These are phyloP conservation scores for Raffaelea deltoideospora DNA, from an alignment of 2,329 filamentous ascomycete genomes.

Conservation along the genomic window DNA sequence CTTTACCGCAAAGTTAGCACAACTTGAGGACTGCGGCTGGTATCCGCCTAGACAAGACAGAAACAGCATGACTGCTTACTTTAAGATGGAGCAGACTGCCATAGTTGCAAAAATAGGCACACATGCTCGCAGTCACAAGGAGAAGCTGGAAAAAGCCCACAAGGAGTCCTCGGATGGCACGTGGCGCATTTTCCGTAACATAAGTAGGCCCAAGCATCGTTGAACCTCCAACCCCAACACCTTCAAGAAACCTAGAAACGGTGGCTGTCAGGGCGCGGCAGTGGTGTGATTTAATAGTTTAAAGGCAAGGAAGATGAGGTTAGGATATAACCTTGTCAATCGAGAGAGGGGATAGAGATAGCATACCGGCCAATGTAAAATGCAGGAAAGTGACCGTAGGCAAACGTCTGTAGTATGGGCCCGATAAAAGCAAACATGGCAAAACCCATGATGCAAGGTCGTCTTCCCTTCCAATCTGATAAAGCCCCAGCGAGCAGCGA, in stretches of 20 bases:
- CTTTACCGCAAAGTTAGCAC: constrained; percentile 9
- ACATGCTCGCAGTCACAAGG: constrained; percentile 32
- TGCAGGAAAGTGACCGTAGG: constrained; percentile 13
- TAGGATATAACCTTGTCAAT: too few relatives aligned
- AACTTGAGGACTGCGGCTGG: too few relatives aligned
- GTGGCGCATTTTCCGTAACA: constrained; percentile 43
- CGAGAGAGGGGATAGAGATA: background rate
- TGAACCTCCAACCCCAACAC: constrained; percentile 32
- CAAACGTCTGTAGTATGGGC: constrained; percentile 16
- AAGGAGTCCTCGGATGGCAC: constrained; percentile 40
- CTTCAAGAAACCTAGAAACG: constrained; percentile 33
- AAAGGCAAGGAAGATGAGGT: background rate
- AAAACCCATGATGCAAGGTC: constrained; percentile 14
- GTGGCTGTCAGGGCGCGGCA: too few relatives aligned
- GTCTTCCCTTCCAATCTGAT: constrained; percentile 15
- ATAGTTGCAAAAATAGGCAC: constrained; percentile 38
- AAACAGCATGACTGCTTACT: background rate
- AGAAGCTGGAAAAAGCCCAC: constrained; percentile 46
- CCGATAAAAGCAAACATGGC: constrained; percentile 15
- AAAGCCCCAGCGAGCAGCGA: constrained; percentile 8
- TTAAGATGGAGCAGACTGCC: constrained; percentile 25
- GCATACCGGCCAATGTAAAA: constrained; percentile 15
- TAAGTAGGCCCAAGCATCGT: constrained; percentile 45
- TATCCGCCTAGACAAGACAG: background rate
- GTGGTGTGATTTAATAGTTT: too few relatives aligned